Base-by-base conservation (phyloP, 2,329 filamentous ascomycete genomes). In the Epichloe aotearoae region DNA sequence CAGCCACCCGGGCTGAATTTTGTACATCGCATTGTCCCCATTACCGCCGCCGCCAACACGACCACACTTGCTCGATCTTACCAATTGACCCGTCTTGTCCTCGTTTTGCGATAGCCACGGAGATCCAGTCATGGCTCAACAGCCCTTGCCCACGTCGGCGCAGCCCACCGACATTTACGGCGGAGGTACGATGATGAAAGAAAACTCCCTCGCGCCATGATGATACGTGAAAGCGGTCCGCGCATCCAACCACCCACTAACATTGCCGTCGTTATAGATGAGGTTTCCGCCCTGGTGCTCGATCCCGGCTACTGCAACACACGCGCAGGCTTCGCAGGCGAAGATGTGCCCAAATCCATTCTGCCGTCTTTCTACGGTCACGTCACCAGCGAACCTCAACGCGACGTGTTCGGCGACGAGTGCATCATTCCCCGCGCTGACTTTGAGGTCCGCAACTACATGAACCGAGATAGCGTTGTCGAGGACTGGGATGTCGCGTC, bases 401-500 rank as follows among this genome's bases (percentile, higher is more conserved):
- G 70, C 59, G 73, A 82, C 51, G 73, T 93, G 53, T 97, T 90
- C 61, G 93, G 93, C 69, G 94, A 98, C 65, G 91, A 96, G 67
- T 83, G 84, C 57, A 83, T 96, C 62, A 81, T 87, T 44, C 86
- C 90, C 14, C 79, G 83, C 55, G 74, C 79, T 50, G 78, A 83
- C 54, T 77, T 95, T 58, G 86, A 95, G 58, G 84, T 97, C 56
- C 82, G 84, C 68, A 97, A 96, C 69, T 93, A 95, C 57, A 94
- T 95, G 80, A 83, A 83, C 61, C 79, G 80, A 60, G 90, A 96
- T 61, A 88, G 88, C 62, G 79, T 90, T 47, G 93, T 98, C 46
- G 88, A 96, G 66, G 90, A 98, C 67, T 98, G 93, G 93, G 93
- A 98, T 57, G 83, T 84, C 46, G 91, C 90, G 30, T 79, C 86